Evolutionary conservation across 2,329 filamentous ascomycete species (phyloP).

Genomic region (Penicillium crustosum): DNA sequence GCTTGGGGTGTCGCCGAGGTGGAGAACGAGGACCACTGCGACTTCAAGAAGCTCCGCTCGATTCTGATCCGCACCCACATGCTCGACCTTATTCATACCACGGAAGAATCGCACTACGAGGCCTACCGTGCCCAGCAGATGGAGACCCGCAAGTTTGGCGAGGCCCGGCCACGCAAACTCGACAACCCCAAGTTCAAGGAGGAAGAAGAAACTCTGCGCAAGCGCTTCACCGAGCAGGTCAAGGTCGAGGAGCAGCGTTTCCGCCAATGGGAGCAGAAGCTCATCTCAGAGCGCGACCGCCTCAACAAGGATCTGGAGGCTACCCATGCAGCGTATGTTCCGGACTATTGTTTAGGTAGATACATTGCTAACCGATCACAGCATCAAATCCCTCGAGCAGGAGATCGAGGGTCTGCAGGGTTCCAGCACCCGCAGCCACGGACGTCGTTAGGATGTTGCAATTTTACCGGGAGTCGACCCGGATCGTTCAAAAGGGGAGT

Average conservation of each 20-base stretch:
- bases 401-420: constrained; percentile 95
- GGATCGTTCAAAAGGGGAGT: constrained; percentile 29
- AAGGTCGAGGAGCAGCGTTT: constrained; percentile 99
- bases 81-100: constrained; percentile 99
- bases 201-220: constrained; percentile 95
- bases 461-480: constrained; percentile 17
- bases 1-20: constrained; percentile 99
- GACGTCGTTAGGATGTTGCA: constrained; percentile 68
- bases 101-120: constrained; percentile 98
- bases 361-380: constrained; percentile 33
- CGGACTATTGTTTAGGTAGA: background rate
- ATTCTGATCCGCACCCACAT: constrained; percentile 99
- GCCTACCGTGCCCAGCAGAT: constrained; percentile 99
- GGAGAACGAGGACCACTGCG: constrained; percentile 99
- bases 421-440: constrained; percentile 83
- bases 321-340: constrained; percentile 74
- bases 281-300: constrained; percentile 96
- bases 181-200: constrained; percentile 99
- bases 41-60: constrained; percentile 99
- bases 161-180: constrained; percentile 93
- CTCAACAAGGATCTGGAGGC: constrained; percentile 99
- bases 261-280: constrained; percentile 99
- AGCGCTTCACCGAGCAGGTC: constrained; percentile 99
- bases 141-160: constrained; percentile 99
- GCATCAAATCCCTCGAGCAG: constrained; percentile 63